Evolutionary conservation across 2,329 filamentous ascomycete species (phyloP), one percentile per base, ranked within the genome.

Genomic region (Neurospora sp.): DNA sequence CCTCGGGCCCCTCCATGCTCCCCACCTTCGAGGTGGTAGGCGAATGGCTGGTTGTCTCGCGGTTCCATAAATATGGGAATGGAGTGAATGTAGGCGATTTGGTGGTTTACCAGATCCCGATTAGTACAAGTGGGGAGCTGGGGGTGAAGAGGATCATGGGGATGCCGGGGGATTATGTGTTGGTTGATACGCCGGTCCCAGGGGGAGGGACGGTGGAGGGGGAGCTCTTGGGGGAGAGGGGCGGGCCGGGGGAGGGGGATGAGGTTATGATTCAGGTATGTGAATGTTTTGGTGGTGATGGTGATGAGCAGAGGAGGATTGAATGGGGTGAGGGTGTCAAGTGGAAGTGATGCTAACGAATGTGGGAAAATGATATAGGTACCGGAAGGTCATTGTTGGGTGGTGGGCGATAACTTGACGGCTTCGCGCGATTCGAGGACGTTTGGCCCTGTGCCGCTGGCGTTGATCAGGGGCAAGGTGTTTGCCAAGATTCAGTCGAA

Each of bases 331-430:
- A n/a, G 38, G 13, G 77, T 78, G 33, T 13, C 8, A 52, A 19
- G 42, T 46, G 28, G 19, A 39, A 58, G 23, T 71, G n/a, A 66
- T 38, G 33, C 52, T 68, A n/a, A 42, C 71, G 66, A 68, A 66
- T 67, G 11, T 36, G 28, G 10, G 2, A 10, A 10, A 68, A 42
- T 36, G 7, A 58, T 42, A 10, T 76, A 96, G 92, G 89, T 99
- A 17, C 96, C 96, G 0, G 84, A 91, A 77, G 96, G 96, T 1
- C 96, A 99, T 83, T 96, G 93, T 76, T 98, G 93, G 88, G 83
- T 97, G 7, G 87, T 89, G 2, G 96, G 96, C 2, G 96, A 99
- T 80, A 98, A 98, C 79, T 78, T 97, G 72, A 85, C 88, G 3
- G 91, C 87, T 76, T 97, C 93, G 33, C 84, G 93, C 73, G 96